A percentile compares a stretch with the other conserved stretches of the same genome.
phyloP scores from a whole-genome alignment of 306 rosid genomes.

The Erythrophleum fordii region DNA sequence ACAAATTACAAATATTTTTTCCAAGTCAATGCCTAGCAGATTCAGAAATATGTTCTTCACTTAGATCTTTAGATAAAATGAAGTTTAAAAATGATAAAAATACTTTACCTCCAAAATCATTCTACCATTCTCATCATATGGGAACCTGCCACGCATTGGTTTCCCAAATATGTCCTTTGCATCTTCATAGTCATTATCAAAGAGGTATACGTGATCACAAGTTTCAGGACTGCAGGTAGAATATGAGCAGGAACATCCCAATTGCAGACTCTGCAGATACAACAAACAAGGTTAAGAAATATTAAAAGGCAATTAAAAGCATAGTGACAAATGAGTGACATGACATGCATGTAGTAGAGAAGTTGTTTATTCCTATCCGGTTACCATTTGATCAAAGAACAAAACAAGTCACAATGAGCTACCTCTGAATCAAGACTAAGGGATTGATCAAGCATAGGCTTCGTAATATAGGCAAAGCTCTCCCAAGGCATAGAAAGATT shows the following conservation, averaged over 20 bases:
- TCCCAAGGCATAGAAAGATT: slow-evolving; percentile 71
- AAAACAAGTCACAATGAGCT: slow-evolving; percentile 34
- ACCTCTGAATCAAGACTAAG: slow-evolving; percentile 77
- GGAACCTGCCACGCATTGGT: slow-evolving; percentile 89
- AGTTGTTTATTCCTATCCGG: slow-evolving; percentile 21
- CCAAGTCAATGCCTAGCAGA: slow-evolving; percentile 27
- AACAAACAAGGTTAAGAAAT: slow-evolving; percentile 24
- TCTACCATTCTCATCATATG: slow-evolving; percentile 86
- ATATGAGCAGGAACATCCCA: slow-evolving; percentile 82
- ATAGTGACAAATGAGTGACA: slow-evolving; percentile 23
- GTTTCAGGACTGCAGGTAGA: slow-evolving; percentile 78
- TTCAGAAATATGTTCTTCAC: slow-evolving; percentile 35
- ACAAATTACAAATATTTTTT: background rate
- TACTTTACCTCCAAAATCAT: slow-evolving; percentile 84
- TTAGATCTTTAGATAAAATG: slow-evolving; percentile 32
- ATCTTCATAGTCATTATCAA: slow-evolving; percentile 87
- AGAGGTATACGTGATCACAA: slow-evolving; percentile 94
- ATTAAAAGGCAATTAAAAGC: slow-evolving; percentile 20
- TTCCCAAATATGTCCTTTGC: slow-evolving; percentile 88
- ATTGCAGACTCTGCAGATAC: slow-evolving; percentile 66
- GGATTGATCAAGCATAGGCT: slow-evolving; percentile 78
- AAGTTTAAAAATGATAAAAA: slow-evolving; percentile 30
- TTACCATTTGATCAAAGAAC: slow-evolving; percentile 33
- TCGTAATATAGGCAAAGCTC: slow-evolving; percentile 71
- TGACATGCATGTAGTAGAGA: slow-evolving; percentile 18